These are phyloP conservation scores for Plantago major DNA, from an alignment of 257 asterid genomes.

Conservation along the genomic window DNA sequence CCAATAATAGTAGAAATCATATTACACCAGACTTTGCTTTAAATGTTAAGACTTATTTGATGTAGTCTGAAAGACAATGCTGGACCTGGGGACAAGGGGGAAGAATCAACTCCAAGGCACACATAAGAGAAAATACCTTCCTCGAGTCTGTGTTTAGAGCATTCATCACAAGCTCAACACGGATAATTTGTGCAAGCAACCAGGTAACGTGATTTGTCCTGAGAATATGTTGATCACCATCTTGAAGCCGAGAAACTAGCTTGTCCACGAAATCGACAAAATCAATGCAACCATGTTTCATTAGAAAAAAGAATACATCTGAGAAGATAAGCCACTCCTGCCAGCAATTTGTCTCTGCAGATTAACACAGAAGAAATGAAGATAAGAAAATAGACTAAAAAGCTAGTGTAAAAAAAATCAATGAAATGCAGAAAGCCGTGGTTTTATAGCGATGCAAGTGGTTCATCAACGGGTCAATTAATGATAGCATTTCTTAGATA, in stretches of 20 bases:
- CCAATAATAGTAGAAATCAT: slow-evolving; percentile 11
- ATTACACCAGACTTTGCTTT: too few species aligned
- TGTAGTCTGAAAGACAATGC: too few species aligned
- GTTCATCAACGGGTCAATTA: slow-evolving; percentile 13
- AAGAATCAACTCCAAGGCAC: slow-evolving; percentile 12
- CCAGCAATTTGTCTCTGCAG: slow-evolving; percentile 93
- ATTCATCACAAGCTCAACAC: slow-evolving; percentile 90
- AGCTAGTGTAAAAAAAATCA: too few species aligned
- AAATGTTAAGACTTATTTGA: too few species aligned
- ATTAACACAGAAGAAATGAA: slow-evolving; percentile 15
- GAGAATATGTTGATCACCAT: slow-evolving; percentile 74
- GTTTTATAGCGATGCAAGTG: slow-evolving; percentile 8
- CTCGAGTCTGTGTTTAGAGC: slow-evolving; percentile 81
- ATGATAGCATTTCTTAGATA: background rate
- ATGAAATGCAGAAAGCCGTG: background rate
- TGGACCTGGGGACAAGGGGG: background rate
- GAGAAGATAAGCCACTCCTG: slow-evolving; percentile 98
- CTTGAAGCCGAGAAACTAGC: slow-evolving; percentile 87
- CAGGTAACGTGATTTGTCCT: slow-evolving; percentile 96
- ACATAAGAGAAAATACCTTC: slow-evolving; percentile 50
- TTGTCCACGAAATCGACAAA: slow-evolving; percentile 95
- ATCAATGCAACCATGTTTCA: slow-evolving; percentile 96
- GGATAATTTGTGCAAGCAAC: slow-evolving; percentile 94
- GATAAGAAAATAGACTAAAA: too few species aligned
- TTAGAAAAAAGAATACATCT: slow-evolving; percentile 85